These are phyloP conservation scores for Atractiella rhizophila DNA, from an alignment of 768 basidiomycete species.

Conservation along the genomic window DNA sequence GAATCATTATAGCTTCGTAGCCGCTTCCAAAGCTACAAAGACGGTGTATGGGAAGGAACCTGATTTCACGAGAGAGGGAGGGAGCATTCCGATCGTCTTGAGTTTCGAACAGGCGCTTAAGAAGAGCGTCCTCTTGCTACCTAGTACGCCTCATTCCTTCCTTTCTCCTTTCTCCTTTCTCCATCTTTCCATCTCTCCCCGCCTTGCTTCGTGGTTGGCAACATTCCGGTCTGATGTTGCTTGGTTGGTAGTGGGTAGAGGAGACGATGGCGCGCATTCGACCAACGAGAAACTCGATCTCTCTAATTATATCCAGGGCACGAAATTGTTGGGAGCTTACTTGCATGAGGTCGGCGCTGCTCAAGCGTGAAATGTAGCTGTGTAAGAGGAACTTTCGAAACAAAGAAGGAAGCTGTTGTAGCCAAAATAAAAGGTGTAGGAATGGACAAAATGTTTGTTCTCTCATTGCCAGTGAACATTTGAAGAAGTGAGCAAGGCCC, in stretches of 20 bases:
- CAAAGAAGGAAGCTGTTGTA: no score
- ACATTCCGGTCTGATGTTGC: not conserved
- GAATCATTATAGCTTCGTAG: slow-evolving; percentile 70
- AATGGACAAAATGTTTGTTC: no score
- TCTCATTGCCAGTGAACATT: no score
- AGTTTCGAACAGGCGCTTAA: slow-evolving; percentile 72
- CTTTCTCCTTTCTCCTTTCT: no score
- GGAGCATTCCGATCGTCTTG: slow-evolving; percentile 38
- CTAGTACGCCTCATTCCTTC: no score
- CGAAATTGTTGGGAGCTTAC: slow-evolving; percentile 54
- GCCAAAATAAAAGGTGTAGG: no score
- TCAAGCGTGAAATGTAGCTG: no score
- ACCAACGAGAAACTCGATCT: slow-evolving; percentile 63
- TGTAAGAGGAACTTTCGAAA: no score
- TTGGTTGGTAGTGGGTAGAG: slow-evolving; percentile 42
- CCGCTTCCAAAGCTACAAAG: slow-evolving; percentile 35
- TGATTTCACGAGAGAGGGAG: slow-evolving; percentile 71
- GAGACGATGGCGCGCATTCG: slow-evolving; percentile 81
- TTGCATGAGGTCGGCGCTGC: slow-evolving; percentile 70
- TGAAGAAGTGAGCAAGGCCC: no score
- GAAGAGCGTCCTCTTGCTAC: slow-evolving; percentile 66
- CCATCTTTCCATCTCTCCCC: not conserved
- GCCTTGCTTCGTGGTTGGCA: not conserved
- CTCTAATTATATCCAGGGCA: slow-evolving; percentile 36
- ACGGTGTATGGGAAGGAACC: slow-evolving; percentile 45